phyloP scores from a whole-genome alignment of 2,329 filamentous ascomycete genomes.

The Colletotrichum limetticola region DNA sequence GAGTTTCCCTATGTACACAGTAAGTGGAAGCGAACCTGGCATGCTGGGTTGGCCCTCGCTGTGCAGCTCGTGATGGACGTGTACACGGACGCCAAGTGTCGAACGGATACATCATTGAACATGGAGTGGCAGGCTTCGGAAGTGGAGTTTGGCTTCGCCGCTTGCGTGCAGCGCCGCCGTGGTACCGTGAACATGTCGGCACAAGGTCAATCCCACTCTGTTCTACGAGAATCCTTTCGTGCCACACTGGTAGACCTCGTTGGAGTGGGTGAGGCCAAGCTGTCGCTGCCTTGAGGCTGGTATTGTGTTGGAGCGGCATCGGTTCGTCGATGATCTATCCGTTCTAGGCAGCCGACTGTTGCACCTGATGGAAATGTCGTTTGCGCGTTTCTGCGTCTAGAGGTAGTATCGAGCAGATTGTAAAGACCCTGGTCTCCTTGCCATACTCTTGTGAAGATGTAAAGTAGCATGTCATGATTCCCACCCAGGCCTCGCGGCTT shows the following conservation, averaged over 20 bases:
- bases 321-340: background rate
- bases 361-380: background rate
- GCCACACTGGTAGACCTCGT: too few relatives aligned
- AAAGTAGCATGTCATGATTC: background rate
- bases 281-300: slow-evolving; percentile 4
- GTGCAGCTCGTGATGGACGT: slow-evolving; percentile 15
- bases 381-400: background rate
- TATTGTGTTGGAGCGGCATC: background rate
- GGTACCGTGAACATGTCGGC: slow-evolving; percentile 18
- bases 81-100: slow-evolving; percentile 24
- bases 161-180: slow-evolving; percentile 14
- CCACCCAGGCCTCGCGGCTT: background rate
- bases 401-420: too few relatives aligned
- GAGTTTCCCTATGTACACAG: slow-evolving; percentile 1
- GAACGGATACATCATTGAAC: slow-evolving; percentile 24
- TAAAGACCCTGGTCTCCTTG: background rate
- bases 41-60: slow-evolving; percentile 18
- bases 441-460: background rate
- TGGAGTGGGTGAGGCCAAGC: slow-evolving; percentile 22
- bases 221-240: too few relatives aligned
- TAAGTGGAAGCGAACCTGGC: background rate
- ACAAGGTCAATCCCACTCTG: slow-evolving; percentile 23
- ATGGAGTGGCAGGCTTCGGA: background rate
- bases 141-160: slow-evolving; percentile 26
- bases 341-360: background rate